Conservation (phyloP, 1,284 basidiomycete genomes). For the Cutaneotrichosporon curvatum region DNA sequence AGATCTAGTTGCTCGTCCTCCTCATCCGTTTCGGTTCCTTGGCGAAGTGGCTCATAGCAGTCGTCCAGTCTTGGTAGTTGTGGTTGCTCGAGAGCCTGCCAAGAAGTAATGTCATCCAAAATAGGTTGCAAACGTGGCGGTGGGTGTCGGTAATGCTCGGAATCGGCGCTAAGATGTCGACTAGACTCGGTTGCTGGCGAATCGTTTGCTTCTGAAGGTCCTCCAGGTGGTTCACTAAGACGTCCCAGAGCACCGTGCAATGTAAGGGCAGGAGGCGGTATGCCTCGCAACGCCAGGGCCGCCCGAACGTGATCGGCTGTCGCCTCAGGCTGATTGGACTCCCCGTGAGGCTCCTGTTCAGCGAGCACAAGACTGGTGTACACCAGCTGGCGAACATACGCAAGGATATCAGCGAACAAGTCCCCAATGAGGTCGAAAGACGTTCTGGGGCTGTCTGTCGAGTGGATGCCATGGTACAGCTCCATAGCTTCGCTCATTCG, state of each 20-base stretch:
- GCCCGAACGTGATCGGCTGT: neutral
- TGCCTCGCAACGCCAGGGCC: neutral
- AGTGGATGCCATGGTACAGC: neutral
- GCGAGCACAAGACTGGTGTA: conserved; percentile 18
- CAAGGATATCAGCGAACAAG: conserved; percentile 17
- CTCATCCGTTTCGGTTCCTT: conserved; percentile 3
- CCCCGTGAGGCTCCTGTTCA: conserved; percentile 10
- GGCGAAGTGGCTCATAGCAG: neutral
- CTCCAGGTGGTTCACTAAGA: neutral
- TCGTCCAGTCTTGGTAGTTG: no score
- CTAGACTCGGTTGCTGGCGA: neutral
- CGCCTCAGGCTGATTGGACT: neutral
- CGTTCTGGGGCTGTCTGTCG: neutral
- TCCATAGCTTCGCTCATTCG: conserved; percentile 6
- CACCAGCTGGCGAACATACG: conserved; percentile 17
- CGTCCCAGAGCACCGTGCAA: neutral
- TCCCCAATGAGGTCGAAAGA: conserved; percentile 16
- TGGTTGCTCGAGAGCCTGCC: neutral
- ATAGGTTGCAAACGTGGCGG: neutral
- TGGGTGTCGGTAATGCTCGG: neutral
- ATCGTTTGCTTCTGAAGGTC: neutral
- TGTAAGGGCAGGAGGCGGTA: neutral
- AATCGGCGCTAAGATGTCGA: neutral
- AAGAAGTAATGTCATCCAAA: neutral
- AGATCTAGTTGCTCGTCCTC: conserved; percentile 9